Conservation (phyloP, 1,139 yeast genomes). For the Kodamaea sp. region DNA sequence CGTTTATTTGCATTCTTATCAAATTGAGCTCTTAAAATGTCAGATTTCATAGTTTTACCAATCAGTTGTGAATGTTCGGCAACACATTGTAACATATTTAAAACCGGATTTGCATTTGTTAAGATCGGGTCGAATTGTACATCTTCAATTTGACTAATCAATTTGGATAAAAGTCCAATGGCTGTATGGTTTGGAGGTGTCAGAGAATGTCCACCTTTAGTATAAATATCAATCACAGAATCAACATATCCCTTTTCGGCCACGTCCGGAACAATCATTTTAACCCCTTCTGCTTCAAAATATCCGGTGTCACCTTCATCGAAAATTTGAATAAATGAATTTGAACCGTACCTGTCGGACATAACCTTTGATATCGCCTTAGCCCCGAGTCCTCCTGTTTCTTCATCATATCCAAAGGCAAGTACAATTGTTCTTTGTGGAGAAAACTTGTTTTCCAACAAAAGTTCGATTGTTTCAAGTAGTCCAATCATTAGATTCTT, state of each 20-base stretch:
- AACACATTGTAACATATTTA: conserved; percentile 38
- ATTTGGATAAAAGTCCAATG: conserved; percentile 43
- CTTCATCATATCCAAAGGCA: conserved; percentile 51
- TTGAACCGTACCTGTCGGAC: conserved; percentile 32
- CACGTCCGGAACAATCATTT: conserved; percentile 53
- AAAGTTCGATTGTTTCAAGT: conserved; percentile 39
- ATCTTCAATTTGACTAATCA: conserved; percentile 37
- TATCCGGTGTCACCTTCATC: conserved; percentile 44
- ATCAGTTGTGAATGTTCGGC: conserved; percentile 38
- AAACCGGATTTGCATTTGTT: conserved; percentile 40
- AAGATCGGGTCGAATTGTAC: conserved; percentile 32
- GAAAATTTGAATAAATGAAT: conserved; percentile 39
- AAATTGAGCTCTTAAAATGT: conserved; percentile 40
- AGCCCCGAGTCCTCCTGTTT: conserved; percentile 39
- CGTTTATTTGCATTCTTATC: conserved; percentile 39
- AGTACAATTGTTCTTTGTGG: conserved; percentile 43
- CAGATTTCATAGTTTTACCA: conserved; percentile 27
- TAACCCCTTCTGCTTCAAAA: conserved; percentile 38
- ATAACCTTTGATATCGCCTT: conserved; percentile 28
- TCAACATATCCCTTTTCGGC: conserved; percentile 48
- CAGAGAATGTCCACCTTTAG: conserved; percentile 50
- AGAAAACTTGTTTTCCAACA: conserved; percentile 29
- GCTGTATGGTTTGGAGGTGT: conserved; percentile 48
- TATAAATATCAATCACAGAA: conserved; percentile 32
- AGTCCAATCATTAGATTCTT: conserved; percentile 41